Percentiles rank a stretch among this genome's conserved stretches.
phyloP scores from a whole-genome alignment of 2,329 filamentous ascomycete species.

The Arachnomyces sp. region DNA sequence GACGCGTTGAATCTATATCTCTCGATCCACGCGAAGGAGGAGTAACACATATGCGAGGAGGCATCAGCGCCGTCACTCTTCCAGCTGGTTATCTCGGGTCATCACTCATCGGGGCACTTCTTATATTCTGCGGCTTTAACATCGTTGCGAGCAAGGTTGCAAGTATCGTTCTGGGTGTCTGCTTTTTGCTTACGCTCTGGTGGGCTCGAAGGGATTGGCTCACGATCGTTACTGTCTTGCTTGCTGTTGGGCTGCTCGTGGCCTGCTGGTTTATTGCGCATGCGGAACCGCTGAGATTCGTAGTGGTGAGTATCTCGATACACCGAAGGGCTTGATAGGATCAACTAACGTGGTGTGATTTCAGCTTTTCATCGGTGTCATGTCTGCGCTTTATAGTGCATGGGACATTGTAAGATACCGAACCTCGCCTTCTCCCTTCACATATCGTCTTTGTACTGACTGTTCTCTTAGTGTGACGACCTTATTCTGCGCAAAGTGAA shows the following conservation, averaged over 20 bases:
- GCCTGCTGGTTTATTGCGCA: conserved; percentile 74
- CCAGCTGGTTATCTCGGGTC: conserved; percentile 73
- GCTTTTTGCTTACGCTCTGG: conserved; percentile 72
- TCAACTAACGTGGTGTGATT: conserved; percentile 6
- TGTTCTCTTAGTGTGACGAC: conserved; percentile 57
- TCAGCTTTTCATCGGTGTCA: conserved; percentile 69
- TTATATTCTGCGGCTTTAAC: conserved; percentile 74
- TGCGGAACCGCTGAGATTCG: conserved; percentile 63
- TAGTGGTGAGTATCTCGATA: conserved; percentile 45
- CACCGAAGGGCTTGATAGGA: not conserved
- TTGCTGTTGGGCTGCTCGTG: conserved; percentile 61
- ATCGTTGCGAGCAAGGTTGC: conserved; percentile 75
- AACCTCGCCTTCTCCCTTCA: conserved; percentile 1
- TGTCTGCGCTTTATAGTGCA: conserved; percentile 70
- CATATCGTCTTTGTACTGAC: conserved; percentile 6
- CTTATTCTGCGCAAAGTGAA: conserved; percentile 74
- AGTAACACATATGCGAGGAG: conserved; percentile 68
- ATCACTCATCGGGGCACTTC: conserved; percentile 64
- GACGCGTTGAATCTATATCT: conserved; percentile 63
- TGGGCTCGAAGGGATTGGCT: conserved; percentile 74
- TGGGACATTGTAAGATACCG: conserved; percentile 61
- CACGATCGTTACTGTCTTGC: conserved; percentile 60
- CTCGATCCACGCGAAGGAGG: conserved; percentile 69
- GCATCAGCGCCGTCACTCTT: conserved; percentile 60
- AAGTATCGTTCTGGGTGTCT: conserved; percentile 62